These are phyloP conservation scores for Hemisphaericaspora xylanilytica DNA, from an alignment of 1,139 yeast genomes.

Conservation along the genomic window DNA sequence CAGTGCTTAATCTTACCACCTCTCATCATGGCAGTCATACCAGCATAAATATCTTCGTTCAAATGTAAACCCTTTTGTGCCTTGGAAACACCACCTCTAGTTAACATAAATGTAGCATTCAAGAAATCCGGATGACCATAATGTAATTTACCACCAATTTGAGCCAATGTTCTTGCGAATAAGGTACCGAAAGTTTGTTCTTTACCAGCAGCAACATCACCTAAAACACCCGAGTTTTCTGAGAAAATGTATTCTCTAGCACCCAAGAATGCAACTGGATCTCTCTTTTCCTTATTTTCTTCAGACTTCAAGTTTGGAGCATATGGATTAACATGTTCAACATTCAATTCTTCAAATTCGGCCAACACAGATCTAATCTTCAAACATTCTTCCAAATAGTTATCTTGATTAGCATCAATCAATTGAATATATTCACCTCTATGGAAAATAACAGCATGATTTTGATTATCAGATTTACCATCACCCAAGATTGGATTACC, in stretches of 20 bases:
- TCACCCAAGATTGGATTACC: constrained; percentile 99
- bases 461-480: constrained; percentile 99
- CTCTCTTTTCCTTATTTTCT: constrained; percentile 34
- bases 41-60: constrained; percentile 99
- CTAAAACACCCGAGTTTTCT: constrained; percentile 96
- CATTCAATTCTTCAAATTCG: constrained; percentile 93
- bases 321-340: constrained; percentile 80
- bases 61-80: constrained; percentile 98
- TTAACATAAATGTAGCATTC: constrained; percentile 89
- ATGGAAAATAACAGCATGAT: constrained; percentile 93
- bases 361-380: constrained; percentile 97
- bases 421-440: constrained; percentile 98
- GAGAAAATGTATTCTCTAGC: constrained; percentile 99
- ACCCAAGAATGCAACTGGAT: constrained; percentile 98
- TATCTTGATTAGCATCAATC: constrained; percentile 98
- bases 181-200: constrained; percentile 99
- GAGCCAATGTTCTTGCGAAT: constrained; percentile 96
- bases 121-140: constrained; percentile 99
- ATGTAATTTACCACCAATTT: constrained; percentile 98
- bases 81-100: constrained; percentile 99
- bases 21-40: constrained; percentile 96
- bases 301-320: constrained; percentile 57
- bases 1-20: constrained; percentile 99
- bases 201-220: constrained; percentile 99
- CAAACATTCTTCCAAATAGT: constrained; percentile 96